A percentile compares a stretch with the other conserved stretches of the same genome.
Conservation (phyloP, 192 early-diverging fungal species). For the Paraglomus occultum region DNA sequence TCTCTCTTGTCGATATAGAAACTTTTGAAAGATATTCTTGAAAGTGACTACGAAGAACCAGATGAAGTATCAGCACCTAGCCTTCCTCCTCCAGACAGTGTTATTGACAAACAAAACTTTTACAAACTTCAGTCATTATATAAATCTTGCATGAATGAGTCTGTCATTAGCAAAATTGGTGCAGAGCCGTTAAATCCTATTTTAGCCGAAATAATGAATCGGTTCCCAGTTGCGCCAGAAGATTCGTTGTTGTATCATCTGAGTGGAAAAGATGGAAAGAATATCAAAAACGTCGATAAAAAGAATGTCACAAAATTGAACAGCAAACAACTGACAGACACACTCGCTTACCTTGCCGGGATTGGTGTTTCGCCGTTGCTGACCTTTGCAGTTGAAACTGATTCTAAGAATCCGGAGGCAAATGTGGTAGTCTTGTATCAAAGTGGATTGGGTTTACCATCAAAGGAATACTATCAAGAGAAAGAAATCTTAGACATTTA, state of each 20-base stretch:
- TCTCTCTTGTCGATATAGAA: conserved; percentile 32
- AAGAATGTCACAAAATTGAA: not conserved
- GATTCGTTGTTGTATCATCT: not conserved
- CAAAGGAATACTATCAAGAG: conserved; percentile 64
- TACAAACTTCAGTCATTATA: conserved; percentile 57
- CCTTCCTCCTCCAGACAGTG: conserved; percentile 37
- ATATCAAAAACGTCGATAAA: not conserved
- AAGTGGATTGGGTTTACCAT: conserved; percentile 57
- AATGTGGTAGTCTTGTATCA: conserved; percentile 52
- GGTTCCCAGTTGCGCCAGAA: conserved; percentile 33
- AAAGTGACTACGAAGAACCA: conserved; percentile 40
- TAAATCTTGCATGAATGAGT: conserved; percentile 52
- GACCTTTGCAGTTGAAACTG: conserved; percentile 44
- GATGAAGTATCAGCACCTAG: conserved; percentile 13
- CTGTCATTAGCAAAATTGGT: conserved; percentile 37
- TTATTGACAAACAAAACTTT: conserved; percentile 51
- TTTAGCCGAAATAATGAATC: conserved; percentile 34
- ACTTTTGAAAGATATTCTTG: conserved; percentile 47
- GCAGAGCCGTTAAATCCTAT: conserved; percentile 41
- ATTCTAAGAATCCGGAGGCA: conserved; percentile 56
- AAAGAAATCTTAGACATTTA: conserved; percentile 43
- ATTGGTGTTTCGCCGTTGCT: conserved; percentile 46
- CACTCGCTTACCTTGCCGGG: conserved; percentile 31
- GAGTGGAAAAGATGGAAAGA: not conserved
- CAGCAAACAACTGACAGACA: conserved; percentile 23